Evolutionary conservation across 805 yeast genomes (phyloP).

Genomic region (Saccharomycopsis sp.): DNA sequence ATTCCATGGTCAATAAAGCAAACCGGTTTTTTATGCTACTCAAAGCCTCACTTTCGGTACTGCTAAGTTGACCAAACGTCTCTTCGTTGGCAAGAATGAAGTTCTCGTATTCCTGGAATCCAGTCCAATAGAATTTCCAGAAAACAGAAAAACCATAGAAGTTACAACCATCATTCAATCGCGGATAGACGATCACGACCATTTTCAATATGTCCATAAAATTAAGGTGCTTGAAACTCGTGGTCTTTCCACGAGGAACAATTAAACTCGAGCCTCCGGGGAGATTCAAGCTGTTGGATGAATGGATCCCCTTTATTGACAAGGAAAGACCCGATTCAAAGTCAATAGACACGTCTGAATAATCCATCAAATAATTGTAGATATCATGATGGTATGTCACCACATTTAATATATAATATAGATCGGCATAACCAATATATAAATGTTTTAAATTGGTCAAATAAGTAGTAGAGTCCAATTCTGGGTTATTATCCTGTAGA

Average conservation of each 20-base stretch:
- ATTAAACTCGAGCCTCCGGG: background rate
- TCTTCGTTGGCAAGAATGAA: background rate
- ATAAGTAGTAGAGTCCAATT: background rate
- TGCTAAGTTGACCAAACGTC: background rate
- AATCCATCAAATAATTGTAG: conserved; percentile 13
- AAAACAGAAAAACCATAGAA: conserved; percentile 9
- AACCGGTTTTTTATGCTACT: conserved; percentile 17
- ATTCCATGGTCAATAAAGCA: conserved; percentile 18
- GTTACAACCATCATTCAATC: conserved; percentile 12
- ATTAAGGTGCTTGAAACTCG: conserved; percentile 5
- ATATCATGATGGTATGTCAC: conserved; percentile 7
- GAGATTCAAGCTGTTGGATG: background rate
- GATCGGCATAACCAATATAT: conserved; percentile 13
- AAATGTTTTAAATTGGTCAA: background rate
- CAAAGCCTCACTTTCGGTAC: conserved; percentile 7
- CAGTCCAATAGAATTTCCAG: conserved; percentile 12
- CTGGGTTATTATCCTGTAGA: background rate
- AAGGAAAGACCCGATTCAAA: conserved; percentile 16
- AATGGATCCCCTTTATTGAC: conserved; percentile 5
- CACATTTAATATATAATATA: conserved; percentile 10
- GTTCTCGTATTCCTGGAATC: conserved; percentile 7
- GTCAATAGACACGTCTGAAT: conserved; percentile 9
- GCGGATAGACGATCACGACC: conserved; percentile 15
- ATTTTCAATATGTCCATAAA: conserved; percentile 16
- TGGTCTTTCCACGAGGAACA: background rate